Percentiles rank a stretch among this genome's conserved stretches.
phyloP scores from a whole-genome alignment of 495 filamentous ascomycete genomes.

The Aspergillus sclerotioniger region DNA sequence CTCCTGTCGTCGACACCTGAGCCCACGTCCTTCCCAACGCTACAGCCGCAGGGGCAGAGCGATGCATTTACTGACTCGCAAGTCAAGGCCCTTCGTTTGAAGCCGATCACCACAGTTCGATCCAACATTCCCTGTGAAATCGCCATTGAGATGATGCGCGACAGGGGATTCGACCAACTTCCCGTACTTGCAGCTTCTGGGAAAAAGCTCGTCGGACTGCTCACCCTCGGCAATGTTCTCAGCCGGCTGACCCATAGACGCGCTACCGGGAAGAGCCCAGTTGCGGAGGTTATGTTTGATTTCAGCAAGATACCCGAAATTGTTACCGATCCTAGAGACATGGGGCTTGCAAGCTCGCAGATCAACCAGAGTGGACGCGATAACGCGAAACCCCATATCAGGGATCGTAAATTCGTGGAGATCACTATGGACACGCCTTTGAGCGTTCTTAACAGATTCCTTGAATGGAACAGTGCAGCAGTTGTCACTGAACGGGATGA shows the following conservation, averaged over 20 bases:
- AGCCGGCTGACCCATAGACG: conserved; percentile 81
- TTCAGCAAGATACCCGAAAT: conserved; percentile 83
- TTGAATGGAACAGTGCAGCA: conserved; percentile 96
- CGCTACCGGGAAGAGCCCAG: conserved; percentile 65
- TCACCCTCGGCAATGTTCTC: conserved; percentile 93
- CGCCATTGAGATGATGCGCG: conserved; percentile 95
- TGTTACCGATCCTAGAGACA: conserved; percentile 74
- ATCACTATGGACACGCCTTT: conserved; percentile 90
- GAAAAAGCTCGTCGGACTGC: conserved; percentile 77
- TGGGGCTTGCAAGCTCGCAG: conserved; percentile 33
- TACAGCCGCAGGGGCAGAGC: conserved; percentile 24
- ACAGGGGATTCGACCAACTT: conserved; percentile 94
- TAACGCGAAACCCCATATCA: conserved; percentile 21
- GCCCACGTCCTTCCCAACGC: conserved; percentile 42
- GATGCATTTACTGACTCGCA: conserved; percentile 71
- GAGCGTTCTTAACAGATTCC: conserved; percentile 79
- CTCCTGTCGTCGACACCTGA: conserved; percentile 64
- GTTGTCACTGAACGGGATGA: conserved; percentile 76
- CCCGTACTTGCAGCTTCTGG: conserved; percentile 73
- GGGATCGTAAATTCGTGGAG: conserved; percentile 76
- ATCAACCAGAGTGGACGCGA: not conserved
- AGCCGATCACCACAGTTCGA: conserved; percentile 84
- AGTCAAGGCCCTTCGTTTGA: conserved; percentile 76
- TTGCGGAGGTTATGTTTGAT: conserved; percentile 93
- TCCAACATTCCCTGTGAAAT: conserved; percentile 67